Evolutionary conservation across 768 basidiomycete genomes (phyloP), one percentile per base, ranked within the genome.

Genomic region (Leccinum subtestaceum): DNA sequence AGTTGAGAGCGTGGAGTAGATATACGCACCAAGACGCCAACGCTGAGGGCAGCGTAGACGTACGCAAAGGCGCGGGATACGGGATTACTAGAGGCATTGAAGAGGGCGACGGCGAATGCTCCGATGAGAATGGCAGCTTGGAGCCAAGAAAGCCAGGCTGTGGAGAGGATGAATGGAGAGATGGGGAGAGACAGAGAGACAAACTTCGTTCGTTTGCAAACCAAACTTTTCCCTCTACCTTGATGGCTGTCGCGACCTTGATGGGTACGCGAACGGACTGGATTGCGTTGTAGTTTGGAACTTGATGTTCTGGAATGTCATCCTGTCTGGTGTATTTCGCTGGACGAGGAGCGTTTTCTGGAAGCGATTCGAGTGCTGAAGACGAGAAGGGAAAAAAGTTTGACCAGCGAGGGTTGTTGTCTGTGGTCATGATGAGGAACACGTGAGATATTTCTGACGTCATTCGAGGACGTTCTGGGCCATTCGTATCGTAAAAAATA

Each of bases 211-310:
- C 95, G 68, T 97, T 97, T 9, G 95, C 94, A 71, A 98, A 96
- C 95, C 95, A 98, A 51, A 98, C 95, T 68, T 98, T 98, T 21
- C 86, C 87, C 70, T 98, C 95, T 17, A 98, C 93, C 62, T 86
- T 90, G 66, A 98, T 79, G 0, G 88, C 84, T 1, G 89, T 89
- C 0, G 88, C 77, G 21, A 91, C 84, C 74, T 94, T 95, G 77
- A 88, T 91, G 0, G 92, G 92, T 0, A 93, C 81, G 38, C 87
- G 79, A 38, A 93, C 84, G 3, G 78, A 69, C 65, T 82, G 88
- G 71, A 91, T 91, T 2, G 91, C 78, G 68, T 86, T 84, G 68
- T 93, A 93, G 72, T 93, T 88, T 48, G 45, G 46, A 2, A 47
- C 46, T 19, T 5, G 11, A 15, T 47, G 60, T 23, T 87, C 83